Conservation (phyloP, 2,329 filamentous ascomycete species). For the Fusarium sp. region DNA sequence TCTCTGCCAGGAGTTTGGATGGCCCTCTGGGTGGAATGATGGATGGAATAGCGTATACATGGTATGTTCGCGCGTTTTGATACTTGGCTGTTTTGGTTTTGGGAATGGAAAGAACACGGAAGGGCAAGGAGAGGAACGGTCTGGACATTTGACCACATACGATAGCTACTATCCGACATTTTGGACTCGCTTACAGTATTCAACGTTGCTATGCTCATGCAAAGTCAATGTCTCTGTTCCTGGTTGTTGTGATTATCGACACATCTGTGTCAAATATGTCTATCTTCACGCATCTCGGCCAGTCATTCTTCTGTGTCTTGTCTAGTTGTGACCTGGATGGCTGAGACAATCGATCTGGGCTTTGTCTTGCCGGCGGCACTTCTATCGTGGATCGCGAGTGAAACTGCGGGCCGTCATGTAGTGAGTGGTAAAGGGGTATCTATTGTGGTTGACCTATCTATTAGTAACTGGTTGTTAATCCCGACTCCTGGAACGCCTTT, state of each 20-base stretch:
- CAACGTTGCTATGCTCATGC: background rate
- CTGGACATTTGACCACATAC: slow-evolving; percentile 25
- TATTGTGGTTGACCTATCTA: slow-evolving; percentile 26
- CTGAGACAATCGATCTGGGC: background rate
- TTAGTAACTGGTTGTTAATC: slow-evolving; percentile 14
- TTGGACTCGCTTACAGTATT: slow-evolving; percentile 21
- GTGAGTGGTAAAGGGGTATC: slow-evolving; percentile 39
- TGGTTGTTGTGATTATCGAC: background rate
- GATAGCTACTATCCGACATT: slow-evolving; percentile 29
- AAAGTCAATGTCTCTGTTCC: background rate
- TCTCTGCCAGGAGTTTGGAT: slow-evolving; percentile 48
- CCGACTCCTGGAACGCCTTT: slow-evolving; percentile 34
- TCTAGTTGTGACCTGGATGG: background rate
- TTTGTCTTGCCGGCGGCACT: background rate
- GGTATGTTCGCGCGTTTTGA: slow-evolving; percentile 17
- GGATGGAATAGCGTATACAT: slow-evolving; percentile 25
- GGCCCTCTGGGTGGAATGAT: slow-evolving; percentile 18
- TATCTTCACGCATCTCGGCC: background rate
- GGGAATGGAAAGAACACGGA: slow-evolving; percentile 3
- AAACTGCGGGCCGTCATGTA: background rate
- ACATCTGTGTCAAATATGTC: background rate
- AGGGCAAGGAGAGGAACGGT: slow-evolving; percentile 16
- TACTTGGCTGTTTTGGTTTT: slow-evolving; percentile 9
- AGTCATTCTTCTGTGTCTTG: background rate
- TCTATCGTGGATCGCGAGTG: background rate